Conservation (phyloP, 306 rosid genomes). For the Citrullus mucosospermus region DNA sequence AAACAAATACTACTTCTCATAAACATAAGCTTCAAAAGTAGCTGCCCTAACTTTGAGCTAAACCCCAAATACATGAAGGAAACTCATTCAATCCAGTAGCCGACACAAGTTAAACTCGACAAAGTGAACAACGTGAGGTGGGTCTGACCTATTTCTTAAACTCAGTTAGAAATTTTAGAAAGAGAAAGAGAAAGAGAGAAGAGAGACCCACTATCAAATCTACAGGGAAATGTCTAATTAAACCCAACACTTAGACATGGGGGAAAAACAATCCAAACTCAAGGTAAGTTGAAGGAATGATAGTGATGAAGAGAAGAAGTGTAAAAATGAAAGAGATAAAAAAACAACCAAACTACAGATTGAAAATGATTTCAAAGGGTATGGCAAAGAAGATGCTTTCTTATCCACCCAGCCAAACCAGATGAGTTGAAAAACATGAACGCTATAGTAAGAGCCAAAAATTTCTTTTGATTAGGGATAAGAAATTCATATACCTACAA, state of each 20-base stretch:
- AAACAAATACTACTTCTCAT: slow-evolving; percentile 22
- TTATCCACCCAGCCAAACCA: slow-evolving; percentile 45
- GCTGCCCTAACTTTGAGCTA: slow-evolving; percentile 72
- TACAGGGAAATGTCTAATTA: slow-evolving; percentile 35
- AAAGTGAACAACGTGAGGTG: slow-evolving; percentile 30
- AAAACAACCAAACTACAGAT: slow-evolving; percentile 12
- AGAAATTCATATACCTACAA: slow-evolving; percentile 22
- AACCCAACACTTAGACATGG: slow-evolving; percentile 19
- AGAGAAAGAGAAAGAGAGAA: slow-evolving; percentile 6
- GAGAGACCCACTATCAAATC: slow-evolving; percentile 45
- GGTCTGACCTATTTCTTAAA: slow-evolving; percentile 27
- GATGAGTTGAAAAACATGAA: slow-evolving; percentile 20
- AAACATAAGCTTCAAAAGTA: slow-evolving; percentile 57
- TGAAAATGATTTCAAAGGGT: slow-evolving; percentile 16
- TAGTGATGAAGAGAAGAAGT: slow-evolving; percentile 4
- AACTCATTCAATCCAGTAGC: slow-evolving; percentile 65
- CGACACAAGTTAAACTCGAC: slow-evolving; percentile 34
- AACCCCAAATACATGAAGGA: slow-evolving; percentile 70
- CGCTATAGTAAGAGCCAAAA: neutral
- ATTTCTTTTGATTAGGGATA: neutral
- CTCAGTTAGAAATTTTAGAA: slow-evolving; percentile 14
- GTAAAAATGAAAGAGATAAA: neutral
- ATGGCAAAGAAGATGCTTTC: slow-evolving; percentile 57
- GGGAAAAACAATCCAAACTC: slow-evolving; percentile 12
- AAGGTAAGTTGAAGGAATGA: neutral